Conservation (phyloP, 176 grass and related monocot genomes). For the Musa troglodytarum region DNA sequence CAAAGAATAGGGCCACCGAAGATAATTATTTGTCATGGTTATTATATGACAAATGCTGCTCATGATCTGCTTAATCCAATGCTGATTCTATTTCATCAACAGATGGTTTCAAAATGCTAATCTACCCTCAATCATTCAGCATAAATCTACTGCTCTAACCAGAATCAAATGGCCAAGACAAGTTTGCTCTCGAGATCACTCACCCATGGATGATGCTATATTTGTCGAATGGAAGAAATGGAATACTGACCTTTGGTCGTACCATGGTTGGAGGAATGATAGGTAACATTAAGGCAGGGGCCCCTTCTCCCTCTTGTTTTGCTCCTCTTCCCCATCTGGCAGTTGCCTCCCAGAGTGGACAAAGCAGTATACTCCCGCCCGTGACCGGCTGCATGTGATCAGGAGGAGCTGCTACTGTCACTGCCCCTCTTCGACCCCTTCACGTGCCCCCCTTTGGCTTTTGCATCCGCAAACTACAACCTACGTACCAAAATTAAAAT, state of each 20-base stretch:
- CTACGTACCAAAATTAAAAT: not conserved
- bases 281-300: not conserved
- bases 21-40: no score
- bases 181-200: not conserved
- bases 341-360: not conserved
- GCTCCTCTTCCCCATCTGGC: not conserved
- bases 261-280: not conserved
- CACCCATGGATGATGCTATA: not conserved
- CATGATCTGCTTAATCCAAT: no score
- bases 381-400: not conserved
- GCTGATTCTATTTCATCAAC: no score
- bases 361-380: not conserved
- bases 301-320: not conserved
- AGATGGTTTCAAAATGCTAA: not conserved
- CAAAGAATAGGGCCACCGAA: not conserved
- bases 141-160: not conserved
- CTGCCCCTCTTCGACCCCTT: not conserved
- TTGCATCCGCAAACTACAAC: not conserved
- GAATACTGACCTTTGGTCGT: not conserved
- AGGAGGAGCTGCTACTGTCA: not conserved
- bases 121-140: constrained; percentile 2
- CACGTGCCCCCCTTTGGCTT: not conserved
- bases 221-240: not conserved
- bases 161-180: not conserved
- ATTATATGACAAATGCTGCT: no score